These are phyloP conservation scores for Saraca asoca DNA, from an alignment of 331 rosid species.

Conservation along the genomic window DNA sequence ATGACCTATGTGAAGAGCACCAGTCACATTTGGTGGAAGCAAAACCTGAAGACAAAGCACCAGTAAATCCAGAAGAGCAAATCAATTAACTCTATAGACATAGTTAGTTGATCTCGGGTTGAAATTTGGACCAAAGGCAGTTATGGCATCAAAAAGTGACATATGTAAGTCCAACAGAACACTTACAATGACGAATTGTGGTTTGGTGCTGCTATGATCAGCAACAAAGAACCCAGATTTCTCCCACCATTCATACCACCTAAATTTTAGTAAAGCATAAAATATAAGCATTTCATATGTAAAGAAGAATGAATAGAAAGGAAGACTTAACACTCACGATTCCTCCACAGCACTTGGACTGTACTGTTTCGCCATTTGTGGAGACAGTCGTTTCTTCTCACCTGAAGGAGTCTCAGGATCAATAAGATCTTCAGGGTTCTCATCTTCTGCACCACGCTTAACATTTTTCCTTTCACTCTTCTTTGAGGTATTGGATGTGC, in stretches of 20 bases:
- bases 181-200: constrained; percentile 86
- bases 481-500: constrained; percentile 58
- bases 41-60: constrained; percentile 60
- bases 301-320: constrained; percentile 2
- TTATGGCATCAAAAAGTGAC: constrained; percentile 12
- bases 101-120: too few species aligned
- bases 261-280: constrained; percentile 31
- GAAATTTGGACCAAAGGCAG: background rate
- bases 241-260: constrained; percentile 99
- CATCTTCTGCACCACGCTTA: constrained; percentile 68
- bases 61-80: background rate
- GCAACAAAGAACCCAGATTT: constrained; percentile 72
- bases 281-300: constrained; percentile 23
- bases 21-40: constrained; percentile 97
- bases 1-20: constrained; percentile 96
- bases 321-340: constrained; percentile 54
- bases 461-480: constrained; percentile 74
- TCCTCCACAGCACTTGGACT: constrained; percentile 77
- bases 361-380: constrained; percentile 77
- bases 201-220: constrained; percentile 81
- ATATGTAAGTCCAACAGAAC: constrained; percentile 24
- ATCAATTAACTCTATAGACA: too few species aligned
- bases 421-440: constrained; percentile 62
- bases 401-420: constrained; percentile 81
- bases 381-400: constrained; percentile 69